Evolutionary conservation across 2,329 filamentous ascomycete species (phyloP), one percentile per base, ranked within the genome.

Genomic region (Xylariales sp.): DNA sequence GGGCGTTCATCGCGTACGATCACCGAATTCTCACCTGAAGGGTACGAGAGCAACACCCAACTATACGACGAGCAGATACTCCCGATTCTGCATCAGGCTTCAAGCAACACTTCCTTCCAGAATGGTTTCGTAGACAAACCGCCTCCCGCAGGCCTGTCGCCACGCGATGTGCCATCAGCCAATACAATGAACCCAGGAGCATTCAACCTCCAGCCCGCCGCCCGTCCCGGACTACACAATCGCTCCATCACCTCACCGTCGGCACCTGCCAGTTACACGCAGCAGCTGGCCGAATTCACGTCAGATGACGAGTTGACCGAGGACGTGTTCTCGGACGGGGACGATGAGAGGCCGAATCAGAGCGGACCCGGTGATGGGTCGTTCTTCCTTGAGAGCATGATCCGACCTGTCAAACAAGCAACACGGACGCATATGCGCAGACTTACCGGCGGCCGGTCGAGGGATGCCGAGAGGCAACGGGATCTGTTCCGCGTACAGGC

Each of bases 41-140:
- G 74, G 8, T 81, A 82, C 38, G 85, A 93, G 50, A 82, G 82
- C 1, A 85, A 82, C 9, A 87, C 90, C 16, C 82, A 88, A 57
- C 68, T 96, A 1, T 96, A 97, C 62, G 90, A 96, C 54, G 88
- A 95, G 60, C 88, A 95, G 58, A 94, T 93, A 5, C 73, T 93
- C 9, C 91, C 91, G 0, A 94, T 96, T 38, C 68, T 96, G 5
- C 86, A 93, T 53, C 87, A 93, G 56, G 93, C 88, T 57, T 87
- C 76, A 9, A 91, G 82, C 49, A 83, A 84, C 27, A 86, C 80
- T 38, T 86, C 84, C 0, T 93, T 97, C 61, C 88, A 95, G 52
- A 94, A 90, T 54, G 88, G 88, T 4, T 91, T 96, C 53, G 78
- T 82, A 1, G 91, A 96, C 55, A 73, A 84, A 18, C 74, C 80